Percentiles rank a stretch among this genome's conserved stretches.
Conservation (phyloP, 805 yeast species). For the Pichia ethanolica region DNA sequence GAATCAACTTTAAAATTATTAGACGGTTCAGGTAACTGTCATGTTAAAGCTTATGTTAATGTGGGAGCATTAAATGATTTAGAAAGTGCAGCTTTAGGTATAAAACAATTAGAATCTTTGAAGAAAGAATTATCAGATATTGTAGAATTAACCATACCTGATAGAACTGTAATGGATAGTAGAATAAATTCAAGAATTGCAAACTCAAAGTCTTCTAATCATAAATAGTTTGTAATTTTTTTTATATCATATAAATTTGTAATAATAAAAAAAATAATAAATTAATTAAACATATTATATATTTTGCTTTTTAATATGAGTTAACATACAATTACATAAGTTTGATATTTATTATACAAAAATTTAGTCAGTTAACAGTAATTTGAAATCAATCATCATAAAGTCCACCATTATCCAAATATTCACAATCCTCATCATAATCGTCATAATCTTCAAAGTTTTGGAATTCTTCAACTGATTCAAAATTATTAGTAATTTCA, state of each 20-base stretch:
- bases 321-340: too few relatives aligned
- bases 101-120: conserved; percentile 51
- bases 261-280: too few relatives aligned
- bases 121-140: conserved; percentile 64
- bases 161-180: conserved; percentile 74
- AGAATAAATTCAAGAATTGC: conserved; percentile 41
- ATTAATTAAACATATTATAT: too few relatives aligned
- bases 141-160: conserved; percentile 65
- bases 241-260: too few relatives aligned
- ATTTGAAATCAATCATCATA: conserved; percentile 1
- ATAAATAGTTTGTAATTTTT: background rate
- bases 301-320: too few relatives aligned
- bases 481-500: background rate
- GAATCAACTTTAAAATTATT: conserved; percentile 16
- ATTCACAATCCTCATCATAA: conserved; percentile 14
- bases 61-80: conserved; percentile 69
- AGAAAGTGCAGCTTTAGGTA: conserved; percentile 59
- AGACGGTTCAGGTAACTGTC: conserved; percentile 49
- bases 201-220: background rate
- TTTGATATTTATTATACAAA: too few relatives aligned
- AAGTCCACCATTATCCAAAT: conserved; percentile 12
- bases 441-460: conserved; percentile 18
- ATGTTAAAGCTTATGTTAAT: conserved; percentile 62
- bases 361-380: too few relatives aligned
- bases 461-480: conserved; percentile 17